phyloP scores from a whole-genome alignment of 2,329 filamentous ascomycete species.

The Stylonectria norvegica region DNA sequence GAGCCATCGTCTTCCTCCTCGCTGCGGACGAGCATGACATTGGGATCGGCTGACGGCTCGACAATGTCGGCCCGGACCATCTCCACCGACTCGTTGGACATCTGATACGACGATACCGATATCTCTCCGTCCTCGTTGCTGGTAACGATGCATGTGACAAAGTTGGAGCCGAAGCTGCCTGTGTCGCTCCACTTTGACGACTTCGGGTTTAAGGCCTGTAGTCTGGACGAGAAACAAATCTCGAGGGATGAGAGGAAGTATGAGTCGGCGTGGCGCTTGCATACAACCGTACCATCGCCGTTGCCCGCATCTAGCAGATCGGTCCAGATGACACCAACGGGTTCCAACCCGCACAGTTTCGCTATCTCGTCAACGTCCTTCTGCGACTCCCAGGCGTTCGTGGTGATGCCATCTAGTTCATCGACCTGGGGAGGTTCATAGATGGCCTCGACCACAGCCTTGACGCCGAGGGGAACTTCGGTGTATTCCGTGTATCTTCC shows the following conservation, averaged over 20 bases:
- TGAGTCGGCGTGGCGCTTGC: constrained; percentile 93
- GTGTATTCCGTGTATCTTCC: constrained; percentile 87
- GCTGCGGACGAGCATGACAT: constrained; percentile 88
- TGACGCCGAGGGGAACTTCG: constrained; percentile 88
- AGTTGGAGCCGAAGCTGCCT: constrained; percentile 89
- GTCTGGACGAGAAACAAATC: constrained; percentile 80
- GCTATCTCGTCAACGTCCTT: constrained; percentile 78
- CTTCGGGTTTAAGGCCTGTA: constrained; percentile 86
- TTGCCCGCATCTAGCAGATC: constrained; percentile 80
- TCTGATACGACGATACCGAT: constrained; percentile 86
- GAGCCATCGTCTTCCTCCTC: constrained; percentile 80
- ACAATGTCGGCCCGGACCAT: constrained; percentile 96
- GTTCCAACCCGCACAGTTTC: constrained; percentile 77
- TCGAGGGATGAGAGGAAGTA: constrained; percentile 93
- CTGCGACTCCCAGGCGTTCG: constrained; percentile 83
- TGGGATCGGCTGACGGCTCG: constrained; percentile 89
- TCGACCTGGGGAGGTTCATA: constrained; percentile 92
- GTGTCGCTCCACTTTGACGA: constrained; percentile 96
- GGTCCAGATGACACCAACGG: constrained; percentile 90
- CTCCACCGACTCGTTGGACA: constrained; percentile 91
- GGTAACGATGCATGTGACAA: constrained; percentile 94
- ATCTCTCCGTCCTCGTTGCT: constrained; percentile 89
- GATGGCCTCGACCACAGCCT: constrained; percentile 93
- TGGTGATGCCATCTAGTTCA: constrained; percentile 82
- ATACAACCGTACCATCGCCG: constrained; percentile 82